Percentiles rank a stretch among this genome's conserved stretches.
Conservation (phyloP, 768 basidiomycete genomes). For the Pulveroboletus sp. region DNA sequence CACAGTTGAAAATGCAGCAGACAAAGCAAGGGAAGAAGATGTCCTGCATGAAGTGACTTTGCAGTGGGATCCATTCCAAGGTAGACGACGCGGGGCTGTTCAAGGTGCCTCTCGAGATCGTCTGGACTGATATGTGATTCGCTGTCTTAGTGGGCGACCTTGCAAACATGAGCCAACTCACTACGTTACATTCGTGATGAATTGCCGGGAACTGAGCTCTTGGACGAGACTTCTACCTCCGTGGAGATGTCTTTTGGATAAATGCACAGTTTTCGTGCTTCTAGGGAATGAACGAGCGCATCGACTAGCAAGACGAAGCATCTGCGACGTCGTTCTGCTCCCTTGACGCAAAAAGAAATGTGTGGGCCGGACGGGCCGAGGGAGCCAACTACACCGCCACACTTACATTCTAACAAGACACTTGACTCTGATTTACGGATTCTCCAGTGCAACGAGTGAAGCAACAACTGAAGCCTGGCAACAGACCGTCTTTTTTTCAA, state of each 20-base stretch:
- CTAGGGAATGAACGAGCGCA: constrained; percentile 8
- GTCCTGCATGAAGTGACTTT: constrained; percentile 84
- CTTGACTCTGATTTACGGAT: too few species aligned
- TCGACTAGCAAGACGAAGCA: constrained; percentile 21
- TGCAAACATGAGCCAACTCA: constrained; percentile 12
- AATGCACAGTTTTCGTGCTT: background rate
- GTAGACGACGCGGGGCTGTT: constrained; percentile 56
- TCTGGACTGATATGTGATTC: constrained; percentile 33
- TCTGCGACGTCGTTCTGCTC: constrained; percentile 1
- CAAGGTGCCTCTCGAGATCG: constrained; percentile 36
- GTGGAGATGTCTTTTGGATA: constrained; percentile 14
- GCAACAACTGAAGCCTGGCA: too few species aligned
- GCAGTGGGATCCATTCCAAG: constrained; percentile 93
- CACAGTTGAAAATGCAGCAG: constrained; percentile 81
- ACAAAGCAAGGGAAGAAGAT: constrained; percentile 83
- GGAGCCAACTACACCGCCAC: constrained; percentile 10
- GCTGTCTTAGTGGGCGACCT: background rate
- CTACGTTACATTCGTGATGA: constrained; percentile 36
- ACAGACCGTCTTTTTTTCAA: too few species aligned
- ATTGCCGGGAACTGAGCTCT: constrained; percentile 30
- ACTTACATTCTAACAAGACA: background rate
- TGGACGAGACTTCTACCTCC: constrained; percentile 25
- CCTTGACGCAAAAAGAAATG: background rate
- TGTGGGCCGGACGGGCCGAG: constrained; percentile 16
- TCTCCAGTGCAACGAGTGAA: too few species aligned